Percentiles rank a stretch among this genome's conserved stretches.
These are phyloP conservation scores for Globisporangium spiculum DNA, from an alignment of 352 stramenopile genomes.

Conservation along the genomic window DNA sequence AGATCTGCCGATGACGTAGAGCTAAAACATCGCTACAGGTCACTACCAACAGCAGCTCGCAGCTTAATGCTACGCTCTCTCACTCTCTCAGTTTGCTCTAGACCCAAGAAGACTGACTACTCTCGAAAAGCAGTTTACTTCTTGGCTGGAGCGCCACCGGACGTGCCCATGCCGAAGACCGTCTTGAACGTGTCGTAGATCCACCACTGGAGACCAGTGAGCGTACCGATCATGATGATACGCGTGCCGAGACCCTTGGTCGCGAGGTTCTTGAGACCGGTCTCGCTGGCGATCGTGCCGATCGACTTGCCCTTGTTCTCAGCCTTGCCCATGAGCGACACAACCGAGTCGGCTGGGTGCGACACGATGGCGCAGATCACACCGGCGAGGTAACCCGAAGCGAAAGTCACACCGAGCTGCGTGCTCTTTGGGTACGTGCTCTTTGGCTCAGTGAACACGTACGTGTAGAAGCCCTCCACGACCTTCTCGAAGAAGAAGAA, in stretches of 20 bases:
- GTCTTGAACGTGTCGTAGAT: slow-evolving; percentile 97
- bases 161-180: slow-evolving; percentile 90
- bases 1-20: background rate
- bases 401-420: slow-evolving; percentile 96
- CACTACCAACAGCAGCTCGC: background rate
- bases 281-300: slow-evolving; percentile 85
- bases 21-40: background rate
- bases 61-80: background rate
- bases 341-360: slow-evolving; percentile 98
- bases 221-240: slow-evolving; percentile 96
- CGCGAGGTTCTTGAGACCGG: slow-evolving; percentile 70
- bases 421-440: slow-evolving; percentile 90
- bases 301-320: slow-evolving; percentile 91
- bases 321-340: slow-evolving; percentile 95
- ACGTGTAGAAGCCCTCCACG: slow-evolving; percentile 85
- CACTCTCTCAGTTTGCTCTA: slow-evolving; percentile 8
- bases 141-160: slow-evolving; percentile 78
- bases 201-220: slow-evolving; percentile 96
- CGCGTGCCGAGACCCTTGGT: slow-evolving; percentile 90
- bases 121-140: slow-evolving; percentile 29
- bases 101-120: background rate
- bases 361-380: slow-evolving; percentile 99
- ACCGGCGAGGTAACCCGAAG: slow-evolving; percentile 98
- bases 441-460: slow-evolving; percentile 91
- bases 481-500: slow-evolving; percentile 97